Evolutionary conservation across 148 eudicot genomes (phyloP).

Genomic region (Nyssa sinensis): DNA sequence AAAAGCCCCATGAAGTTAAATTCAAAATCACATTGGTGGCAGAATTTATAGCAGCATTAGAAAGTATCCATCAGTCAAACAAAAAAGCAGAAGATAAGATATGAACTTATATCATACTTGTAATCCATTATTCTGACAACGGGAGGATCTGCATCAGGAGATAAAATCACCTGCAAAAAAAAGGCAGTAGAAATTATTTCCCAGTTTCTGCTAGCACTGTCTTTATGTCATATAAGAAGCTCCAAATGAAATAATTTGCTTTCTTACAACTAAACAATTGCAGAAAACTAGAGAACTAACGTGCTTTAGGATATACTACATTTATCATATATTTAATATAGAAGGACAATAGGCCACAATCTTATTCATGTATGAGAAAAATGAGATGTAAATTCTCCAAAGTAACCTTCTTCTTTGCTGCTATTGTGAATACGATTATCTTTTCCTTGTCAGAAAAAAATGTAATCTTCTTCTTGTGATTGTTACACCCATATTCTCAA

Average conservation of each 20-base stretch:
- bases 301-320: neutral
- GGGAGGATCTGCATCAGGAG: conserved; percentile 94
- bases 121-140: conserved; percentile 89
- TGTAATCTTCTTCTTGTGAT: too few species aligned
- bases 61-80: neutral
- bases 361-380: neutral
- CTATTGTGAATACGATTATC: too few species aligned
- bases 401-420: too few species aligned
- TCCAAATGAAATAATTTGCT: conserved; percentile 2
- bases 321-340: neutral
- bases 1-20: neutral
- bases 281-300: neutral
- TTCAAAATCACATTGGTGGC: neutral
- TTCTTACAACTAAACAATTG: neutral
- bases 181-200: conserved; percentile 5
- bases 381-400: neutral
- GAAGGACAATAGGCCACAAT: neutral
- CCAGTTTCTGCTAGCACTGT: conserved; percentile 14
- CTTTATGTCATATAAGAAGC: conserved; percentile 3
- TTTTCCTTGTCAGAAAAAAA: too few species aligned
- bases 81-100: neutral
- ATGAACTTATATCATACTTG: conserved; percentile 48
- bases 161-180: conserved; percentile 65
- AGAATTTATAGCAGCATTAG: conserved; percentile 2
- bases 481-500: too few species aligned